These are phyloP conservation scores for Alternaria conjuncta DNA, from an alignment of 2,329 filamentous ascomycete species.

Conservation along the genomic window DNA sequence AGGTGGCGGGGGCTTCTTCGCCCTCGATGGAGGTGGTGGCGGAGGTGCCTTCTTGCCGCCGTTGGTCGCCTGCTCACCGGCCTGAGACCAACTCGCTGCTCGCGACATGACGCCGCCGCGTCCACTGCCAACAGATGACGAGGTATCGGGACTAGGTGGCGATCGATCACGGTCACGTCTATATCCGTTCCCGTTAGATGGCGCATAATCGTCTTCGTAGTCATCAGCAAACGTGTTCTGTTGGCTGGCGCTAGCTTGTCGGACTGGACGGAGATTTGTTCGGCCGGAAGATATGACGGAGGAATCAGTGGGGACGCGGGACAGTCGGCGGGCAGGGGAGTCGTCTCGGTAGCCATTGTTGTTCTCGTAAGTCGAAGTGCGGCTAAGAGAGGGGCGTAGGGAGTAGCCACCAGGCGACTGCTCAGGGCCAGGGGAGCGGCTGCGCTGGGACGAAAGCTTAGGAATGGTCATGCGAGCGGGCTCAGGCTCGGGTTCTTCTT, in stretches of 20 bases:
- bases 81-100: constrained; percentile 57
- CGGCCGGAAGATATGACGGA: constrained; percentile 57
- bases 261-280: constrained; percentile 54
- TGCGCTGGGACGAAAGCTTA: constrained; percentile 50
- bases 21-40: constrained; percentile 67
- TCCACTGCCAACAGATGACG: constrained; percentile 38
- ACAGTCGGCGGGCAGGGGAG: constrained; percentile 57
- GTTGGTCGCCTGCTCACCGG: constrained; percentile 27
- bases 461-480: constrained; percentile 57
- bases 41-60: constrained; percentile 58
- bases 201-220: constrained; percentile 44
- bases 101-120: constrained; percentile 60
- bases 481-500: constrained; percentile 62
- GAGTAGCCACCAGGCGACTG: constrained; percentile 41
- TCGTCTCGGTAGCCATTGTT: constrained; percentile 60
- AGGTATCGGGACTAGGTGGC: constrained; percentile 58
- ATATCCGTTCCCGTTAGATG: constrained; percentile 33
- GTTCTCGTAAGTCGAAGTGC: constrained; percentile 66
- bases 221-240: constrained; percentile 45
- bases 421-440: constrained; percentile 49
- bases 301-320: constrained; percentile 63
- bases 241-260: constrained; percentile 38
- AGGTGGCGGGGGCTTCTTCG: constrained; percentile 70
- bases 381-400: constrained; percentile 56
- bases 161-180: constrained; percentile 56